A percentile compares a stretch with the other conserved stretches of the same genome.
phyloP scores from a whole-genome alignment of 2,329 filamentous ascomycete species.

The Alternaria conjuncta region DNA sequence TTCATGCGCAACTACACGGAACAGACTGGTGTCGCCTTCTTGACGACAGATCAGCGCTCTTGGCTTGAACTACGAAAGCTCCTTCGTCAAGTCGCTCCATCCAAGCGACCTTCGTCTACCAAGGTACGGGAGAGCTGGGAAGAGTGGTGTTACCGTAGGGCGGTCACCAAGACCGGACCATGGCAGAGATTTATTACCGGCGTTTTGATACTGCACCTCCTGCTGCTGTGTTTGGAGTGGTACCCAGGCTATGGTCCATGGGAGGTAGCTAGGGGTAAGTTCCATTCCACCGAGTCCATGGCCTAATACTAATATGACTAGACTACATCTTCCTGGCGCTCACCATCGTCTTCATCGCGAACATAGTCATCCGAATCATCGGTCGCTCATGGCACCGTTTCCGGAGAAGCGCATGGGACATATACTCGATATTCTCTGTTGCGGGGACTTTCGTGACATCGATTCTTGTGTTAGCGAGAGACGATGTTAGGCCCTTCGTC shows the following conservation, averaged over 20 bases:
- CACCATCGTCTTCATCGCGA: constrained; percentile 80
- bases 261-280: constrained; percentile 67
- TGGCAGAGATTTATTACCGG: constrained; percentile 87
- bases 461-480: constrained; percentile 72
- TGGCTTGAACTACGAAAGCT: constrained; percentile 96
- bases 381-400: constrained; percentile 94
- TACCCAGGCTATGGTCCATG: constrained; percentile 76
- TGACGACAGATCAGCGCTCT: constrained; percentile 93
- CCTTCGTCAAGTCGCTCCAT: constrained; percentile 89
- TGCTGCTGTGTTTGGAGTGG: constrained; percentile 85
- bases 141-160: constrained; percentile 92
- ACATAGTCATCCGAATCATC: constrained; percentile 82
- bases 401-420: constrained; percentile 90
- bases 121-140: constrained; percentile 76
- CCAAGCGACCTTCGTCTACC: constrained; percentile 85
- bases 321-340: constrained; percentile 81
- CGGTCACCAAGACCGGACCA: constrained; percentile 89
- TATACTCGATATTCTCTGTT: constrained; percentile 84
- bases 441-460: constrained; percentile 81
- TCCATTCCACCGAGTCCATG: not conserved
- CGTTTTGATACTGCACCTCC: constrained; percentile 80
- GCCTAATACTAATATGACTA: constrained; percentile 32
- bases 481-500: constrained; percentile 65
- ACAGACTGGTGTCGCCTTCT: constrained; percentile 93
- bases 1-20: constrained; percentile 99